Percentiles rank a stretch among this genome's conserved stretches.
These are phyloP conservation scores for Bothriochloa decipiens DNA, from an alignment of 176 grass and related monocot genomes.

Conservation along the genomic window DNA sequence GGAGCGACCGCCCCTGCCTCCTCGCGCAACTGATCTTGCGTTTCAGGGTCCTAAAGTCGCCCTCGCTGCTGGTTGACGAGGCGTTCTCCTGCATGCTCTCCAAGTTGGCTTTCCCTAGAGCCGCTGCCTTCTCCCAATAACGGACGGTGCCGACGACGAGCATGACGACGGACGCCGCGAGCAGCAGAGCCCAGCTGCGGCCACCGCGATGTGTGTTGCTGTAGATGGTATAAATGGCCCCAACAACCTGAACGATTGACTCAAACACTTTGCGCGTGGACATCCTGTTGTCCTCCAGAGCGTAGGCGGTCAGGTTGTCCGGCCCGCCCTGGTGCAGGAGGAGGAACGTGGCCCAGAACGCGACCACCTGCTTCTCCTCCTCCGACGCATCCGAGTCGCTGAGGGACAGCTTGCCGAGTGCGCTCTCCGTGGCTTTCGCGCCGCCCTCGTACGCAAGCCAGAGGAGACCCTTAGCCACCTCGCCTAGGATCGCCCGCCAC, in stretches of 20 bases:
- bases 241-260: fast-evolving
- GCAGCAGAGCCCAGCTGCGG: not conserved
- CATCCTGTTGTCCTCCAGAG: not conserved
- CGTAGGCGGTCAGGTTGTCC: not conserved
- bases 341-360: not conserved
- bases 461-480: not conserved
- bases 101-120: not conserved
- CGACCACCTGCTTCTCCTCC: conserved; percentile 1
- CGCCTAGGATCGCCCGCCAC: no score
- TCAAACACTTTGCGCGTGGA: not conserved
- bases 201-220: not conserved
- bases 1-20: not conserved
- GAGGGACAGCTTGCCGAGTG: not conserved
- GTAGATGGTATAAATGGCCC: not conserved
- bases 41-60: not conserved
- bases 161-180: not conserved
- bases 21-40: not conserved
- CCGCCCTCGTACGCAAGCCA: not conserved
- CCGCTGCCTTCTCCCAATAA: not conserved
- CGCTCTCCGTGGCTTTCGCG: not conserved
- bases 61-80: not conserved
- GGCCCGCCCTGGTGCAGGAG: not conserved
- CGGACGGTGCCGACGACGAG: not conserved
- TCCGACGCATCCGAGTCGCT: not conserved
- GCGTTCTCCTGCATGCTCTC: not conserved